Evolutionary conservation across 2,329 filamentous ascomycete genomes (phyloP).

Genomic region (Hypomyces perniciosus): DNA sequence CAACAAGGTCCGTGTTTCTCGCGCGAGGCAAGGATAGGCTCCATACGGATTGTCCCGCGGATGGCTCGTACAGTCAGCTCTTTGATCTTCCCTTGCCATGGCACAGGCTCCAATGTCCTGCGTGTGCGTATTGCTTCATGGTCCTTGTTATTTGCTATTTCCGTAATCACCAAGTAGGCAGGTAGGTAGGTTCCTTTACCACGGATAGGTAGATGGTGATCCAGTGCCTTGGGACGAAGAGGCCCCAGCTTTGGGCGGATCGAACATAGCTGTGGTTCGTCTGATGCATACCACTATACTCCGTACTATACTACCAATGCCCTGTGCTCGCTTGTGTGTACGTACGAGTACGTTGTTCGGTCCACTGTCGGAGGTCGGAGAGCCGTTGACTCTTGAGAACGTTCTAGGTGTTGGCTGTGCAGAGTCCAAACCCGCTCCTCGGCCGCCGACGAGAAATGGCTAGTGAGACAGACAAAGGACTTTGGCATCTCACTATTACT

Average conservation of each 20-base stretch:
- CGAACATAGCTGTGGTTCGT: background rate
- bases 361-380: too few species aligned
- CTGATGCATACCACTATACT: background rate
- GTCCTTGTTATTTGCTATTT: background rate
- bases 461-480: background rate
- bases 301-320: too few species aligned
- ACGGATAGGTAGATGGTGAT: background rate
- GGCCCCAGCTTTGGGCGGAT: background rate
- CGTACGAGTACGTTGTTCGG: background rate
- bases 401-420: background rate
- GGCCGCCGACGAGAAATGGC: background rate
- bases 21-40: background rate
- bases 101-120: too few species aligned
- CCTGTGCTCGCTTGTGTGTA: background rate
- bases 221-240: background rate
- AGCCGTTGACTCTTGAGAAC: background rate
- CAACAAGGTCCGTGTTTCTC: background rate
- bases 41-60: background rate
- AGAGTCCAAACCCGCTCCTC: background rate
- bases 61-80: background rate
- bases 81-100: too few species aligned
- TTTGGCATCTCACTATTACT: background rate
- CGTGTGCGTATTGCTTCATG: background rate
- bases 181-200: background rate
- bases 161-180: background rate